Evolutionary conservation across 1,284 basidiomycete genomes (phyloP).

Genomic region (Paramarasmius palmivorus): DNA sequence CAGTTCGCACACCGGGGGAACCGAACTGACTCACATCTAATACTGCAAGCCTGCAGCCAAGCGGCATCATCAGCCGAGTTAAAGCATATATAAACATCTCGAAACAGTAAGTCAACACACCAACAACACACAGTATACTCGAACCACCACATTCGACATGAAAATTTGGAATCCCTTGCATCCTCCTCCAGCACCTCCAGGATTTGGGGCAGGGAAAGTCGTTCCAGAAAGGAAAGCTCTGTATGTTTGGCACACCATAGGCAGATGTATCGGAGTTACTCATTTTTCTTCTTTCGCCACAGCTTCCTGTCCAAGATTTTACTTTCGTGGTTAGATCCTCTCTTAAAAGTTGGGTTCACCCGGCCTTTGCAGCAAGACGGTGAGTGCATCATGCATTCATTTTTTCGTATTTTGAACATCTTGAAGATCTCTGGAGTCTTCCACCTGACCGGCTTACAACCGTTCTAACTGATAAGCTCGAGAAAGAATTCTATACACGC

Average conservation of each 20-base stretch:
- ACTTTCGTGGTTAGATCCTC: slow-evolving; percentile 40
- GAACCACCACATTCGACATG: not conserved
- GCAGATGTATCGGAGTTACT: not conserved
- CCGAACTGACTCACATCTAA: too few relatives aligned
- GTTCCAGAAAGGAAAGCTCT: slow-evolving; percentile 25
- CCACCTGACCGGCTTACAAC: slow-evolving; percentile 27
- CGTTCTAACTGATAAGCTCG: slow-evolving; percentile 27
- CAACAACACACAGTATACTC: too few relatives aligned
- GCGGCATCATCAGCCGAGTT: too few relatives aligned
- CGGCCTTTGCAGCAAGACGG: slow-evolving; percentile 43
- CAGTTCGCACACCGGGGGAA: too few relatives aligned
- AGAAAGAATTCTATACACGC: slow-evolving; percentile 34
- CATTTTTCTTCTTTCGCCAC: slow-evolving; percentile 1
- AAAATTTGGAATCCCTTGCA: slow-evolving; percentile 14
- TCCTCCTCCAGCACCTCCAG: slow-evolving; percentile 22
- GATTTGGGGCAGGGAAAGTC: slow-evolving; percentile 14
- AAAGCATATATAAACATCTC: too few relatives aligned
- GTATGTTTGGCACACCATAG: slow-evolving; percentile 22
- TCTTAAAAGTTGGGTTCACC: slow-evolving; percentile 41
- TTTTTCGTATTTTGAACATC: not conserved
- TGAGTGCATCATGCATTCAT: slow-evolving; percentile 13
- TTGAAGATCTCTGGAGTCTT: slow-evolving; percentile 37
- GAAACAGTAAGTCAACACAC: too few relatives aligned
- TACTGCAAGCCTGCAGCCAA: too few relatives aligned
- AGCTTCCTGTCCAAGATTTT: slow-evolving; percentile 15